Conservation (phyloP, 345 rosid genomes). For the Excoecaria agallocha region DNA sequence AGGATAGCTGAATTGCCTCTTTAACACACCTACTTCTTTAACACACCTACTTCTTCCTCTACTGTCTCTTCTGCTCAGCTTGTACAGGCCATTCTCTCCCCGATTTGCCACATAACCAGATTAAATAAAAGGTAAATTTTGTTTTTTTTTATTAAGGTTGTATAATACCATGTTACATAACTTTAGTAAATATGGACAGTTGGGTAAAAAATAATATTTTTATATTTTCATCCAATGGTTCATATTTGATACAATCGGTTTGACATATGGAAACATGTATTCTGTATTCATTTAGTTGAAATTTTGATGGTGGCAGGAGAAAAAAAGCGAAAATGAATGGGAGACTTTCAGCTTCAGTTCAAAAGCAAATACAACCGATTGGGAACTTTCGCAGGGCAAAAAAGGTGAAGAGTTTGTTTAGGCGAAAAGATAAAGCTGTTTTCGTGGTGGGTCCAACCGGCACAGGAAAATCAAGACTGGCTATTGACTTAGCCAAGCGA, state of each 20-base stretch:
- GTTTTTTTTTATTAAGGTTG: too few species aligned
- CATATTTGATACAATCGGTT: background rate
- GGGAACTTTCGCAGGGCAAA: conserved; percentile 53
- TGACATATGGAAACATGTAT: too few species aligned
- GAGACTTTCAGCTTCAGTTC: conserved; percentile 45
- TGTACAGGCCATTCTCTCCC: background rate
- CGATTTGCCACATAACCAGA: conserved; percentile 13
- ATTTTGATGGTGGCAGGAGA: too few species aligned
- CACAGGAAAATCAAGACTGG: conserved; percentile 77
- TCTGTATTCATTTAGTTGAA: too few species aligned
- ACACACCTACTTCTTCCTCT: too few species aligned
- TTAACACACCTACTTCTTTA: background rate
- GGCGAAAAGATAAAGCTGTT: conserved; percentile 66
- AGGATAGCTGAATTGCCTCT: background rate
- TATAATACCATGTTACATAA: too few species aligned
- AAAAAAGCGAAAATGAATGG: conserved; percentile 19
- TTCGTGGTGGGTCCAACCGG: conserved; percentile 91
- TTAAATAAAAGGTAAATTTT: conserved; percentile 3
- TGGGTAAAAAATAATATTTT: too few species aligned
- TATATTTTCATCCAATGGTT: too few species aligned
- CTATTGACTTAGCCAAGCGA: conserved; percentile 75
- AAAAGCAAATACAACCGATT: conserved; percentile 49
- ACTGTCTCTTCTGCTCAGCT: background rate
- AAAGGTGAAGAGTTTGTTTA: too few species aligned
- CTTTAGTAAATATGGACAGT: too few species aligned